A percentile compares a stretch with the other conserved stretches of the same genome.
These are phyloP conservation scores for Leavenworthia alabamica DNA, from an alignment of 345 rosid genomes.

Conservation along the genomic window DNA sequence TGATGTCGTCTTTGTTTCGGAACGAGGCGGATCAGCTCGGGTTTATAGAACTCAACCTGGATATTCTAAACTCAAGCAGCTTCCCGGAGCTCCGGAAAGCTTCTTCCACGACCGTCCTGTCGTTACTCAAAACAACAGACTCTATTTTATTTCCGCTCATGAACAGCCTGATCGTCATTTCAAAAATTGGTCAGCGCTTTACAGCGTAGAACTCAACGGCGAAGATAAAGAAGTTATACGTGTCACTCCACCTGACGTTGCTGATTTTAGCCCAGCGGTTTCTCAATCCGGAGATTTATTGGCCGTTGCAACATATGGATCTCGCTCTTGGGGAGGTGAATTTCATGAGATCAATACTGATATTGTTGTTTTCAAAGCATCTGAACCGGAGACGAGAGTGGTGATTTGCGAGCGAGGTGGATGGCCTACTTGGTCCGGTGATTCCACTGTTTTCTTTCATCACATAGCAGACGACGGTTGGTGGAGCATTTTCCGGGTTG, in stretches of 20 bases:
- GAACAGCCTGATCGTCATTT: slow-evolving; percentile 50
- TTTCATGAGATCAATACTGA: slow-evolving; percentile 66
- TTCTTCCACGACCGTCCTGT: slow-evolving; percentile 82
- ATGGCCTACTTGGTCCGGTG: slow-evolving; percentile 86
- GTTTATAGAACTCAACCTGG: slow-evolving; percentile 41
- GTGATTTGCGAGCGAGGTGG: slow-evolving; percentile 58
- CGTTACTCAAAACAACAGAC: slow-evolving; percentile 26
- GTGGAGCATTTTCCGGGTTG: slow-evolving; percentile 76
- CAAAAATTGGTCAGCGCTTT: slow-evolving; percentile 68
- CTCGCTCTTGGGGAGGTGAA: slow-evolving; percentile 75
- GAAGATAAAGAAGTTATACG: slow-evolving; percentile 24
- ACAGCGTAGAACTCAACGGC: slow-evolving; percentile 28
- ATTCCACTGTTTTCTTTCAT: slow-evolving; percentile 65
- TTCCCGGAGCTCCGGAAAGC: slow-evolving; percentile 46
- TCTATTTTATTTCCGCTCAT: slow-evolving; percentile 77
- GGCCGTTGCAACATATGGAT: slow-evolving; percentile 70
- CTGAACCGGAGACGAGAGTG: slow-evolving; percentile 44
- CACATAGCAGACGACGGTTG: slow-evolving; percentile 77
- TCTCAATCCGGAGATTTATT: slow-evolving; percentile 49
- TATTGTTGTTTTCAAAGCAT: slow-evolving; percentile 48
- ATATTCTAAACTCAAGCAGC: slow-evolving; percentile 32
- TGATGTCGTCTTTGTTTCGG: slow-evolving; percentile 57
- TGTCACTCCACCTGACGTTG: slow-evolving; percentile 50
- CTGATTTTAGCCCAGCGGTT: slow-evolving; percentile 69
- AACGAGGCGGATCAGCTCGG: slow-evolving; percentile 48